Percentiles rank a stretch among this genome's conserved stretches.
These are phyloP conservation scores for Casaregolazyma suthepensis DNA, from an alignment of 1,139 yeast species.

Conservation along the genomic window DNA sequence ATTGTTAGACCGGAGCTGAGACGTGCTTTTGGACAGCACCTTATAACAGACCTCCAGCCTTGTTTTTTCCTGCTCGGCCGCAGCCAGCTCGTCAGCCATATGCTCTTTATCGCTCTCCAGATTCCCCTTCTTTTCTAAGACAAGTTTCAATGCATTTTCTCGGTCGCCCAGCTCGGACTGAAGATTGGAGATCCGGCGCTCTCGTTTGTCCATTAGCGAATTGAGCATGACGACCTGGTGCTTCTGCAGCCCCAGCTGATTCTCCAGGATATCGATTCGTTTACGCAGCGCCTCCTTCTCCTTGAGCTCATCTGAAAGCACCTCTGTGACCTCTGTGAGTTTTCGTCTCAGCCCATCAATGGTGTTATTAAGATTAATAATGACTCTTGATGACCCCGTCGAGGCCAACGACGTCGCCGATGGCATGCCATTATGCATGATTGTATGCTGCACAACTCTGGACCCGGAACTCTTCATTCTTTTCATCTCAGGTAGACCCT, in stretches of 20 bases:
- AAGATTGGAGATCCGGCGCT: constrained; percentile 24
- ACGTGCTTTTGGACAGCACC: constrained; percentile 21
- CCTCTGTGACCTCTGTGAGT: constrained; percentile 23
- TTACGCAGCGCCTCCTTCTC: constrained; percentile 22
- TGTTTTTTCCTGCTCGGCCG: constrained; percentile 17
- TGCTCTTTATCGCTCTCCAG: constrained; percentile 8
- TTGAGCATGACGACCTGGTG: constrained; percentile 27
- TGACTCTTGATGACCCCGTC: constrained; percentile 22
- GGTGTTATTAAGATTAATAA: constrained; percentile 24
- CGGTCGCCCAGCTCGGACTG: constrained; percentile 16
- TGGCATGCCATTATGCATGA: neutral
- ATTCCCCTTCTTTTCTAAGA: constrained; percentile 11
- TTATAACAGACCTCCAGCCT: constrained; percentile 22
- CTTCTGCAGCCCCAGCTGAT: constrained; percentile 23
- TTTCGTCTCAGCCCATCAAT: constrained; percentile 25
- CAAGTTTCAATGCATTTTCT: constrained; percentile 12
- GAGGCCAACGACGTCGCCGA: neutral
- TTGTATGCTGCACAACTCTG: neutral
- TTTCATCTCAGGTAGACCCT: constrained; percentile 17
- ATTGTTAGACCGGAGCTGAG: constrained; percentile 17
- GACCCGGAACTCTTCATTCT: constrained; percentile 7
- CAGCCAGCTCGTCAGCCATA: constrained; percentile 8
- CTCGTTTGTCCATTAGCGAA: constrained; percentile 24
- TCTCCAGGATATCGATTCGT: constrained; percentile 23
- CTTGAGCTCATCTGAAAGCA: constrained; percentile 21